Base-by-base conservation (phyloP, 2,329 filamentous ascomycete genomes). In the Nothomitra cinnamomea region DNA sequence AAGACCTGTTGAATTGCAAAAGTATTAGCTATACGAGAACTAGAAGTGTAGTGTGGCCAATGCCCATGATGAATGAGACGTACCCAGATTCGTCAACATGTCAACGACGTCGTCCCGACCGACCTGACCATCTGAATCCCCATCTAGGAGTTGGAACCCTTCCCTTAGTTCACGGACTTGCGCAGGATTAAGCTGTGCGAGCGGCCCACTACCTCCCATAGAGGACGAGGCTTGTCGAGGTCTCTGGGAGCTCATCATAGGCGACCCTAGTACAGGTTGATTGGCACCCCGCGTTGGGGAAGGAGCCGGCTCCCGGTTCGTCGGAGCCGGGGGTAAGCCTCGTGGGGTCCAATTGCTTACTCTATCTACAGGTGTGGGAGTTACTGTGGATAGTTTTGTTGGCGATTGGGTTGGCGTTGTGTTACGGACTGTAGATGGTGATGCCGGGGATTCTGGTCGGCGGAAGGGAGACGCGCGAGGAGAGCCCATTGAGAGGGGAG, bases 131-230 rank as follows among this genome's bases (percentile, higher is more conserved):
- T 92, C 87, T 62, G 87, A 89, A 67, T 92, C 83, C 56, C 87
- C 78, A 66, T 96, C 92, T 48, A 98, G 75, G 56, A 95, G 88
- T 66, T 94, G 87, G 67, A 96, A 98, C 0, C 85, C 87, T 64
- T 96, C 90, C 56, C 92, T 80, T 68, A 98, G 78, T 61, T 87
- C 86, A 62, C 89, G 80, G 36, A 95, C 80, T 61, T 95, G 87
- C 2, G 85, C 75, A 1, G 87, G 81, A 38, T 90, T 85, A 42
- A 96, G 69, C 62, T 85, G 83, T 2, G 82, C 81, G 45, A 88
- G 71, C 13, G 80, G 73, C 66, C 24, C 67, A 57, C 19, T 64
- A 60, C 8, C 45, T 17, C 32, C 45, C n/a, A 49, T 35, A 15
- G 19, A n/a, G 19, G 45, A 35, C 12, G 45, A 17, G 6, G 17